Evolutionary conservation across 768 basidiomycete species (phyloP).

Genomic region (Vararia minispora): DNA sequence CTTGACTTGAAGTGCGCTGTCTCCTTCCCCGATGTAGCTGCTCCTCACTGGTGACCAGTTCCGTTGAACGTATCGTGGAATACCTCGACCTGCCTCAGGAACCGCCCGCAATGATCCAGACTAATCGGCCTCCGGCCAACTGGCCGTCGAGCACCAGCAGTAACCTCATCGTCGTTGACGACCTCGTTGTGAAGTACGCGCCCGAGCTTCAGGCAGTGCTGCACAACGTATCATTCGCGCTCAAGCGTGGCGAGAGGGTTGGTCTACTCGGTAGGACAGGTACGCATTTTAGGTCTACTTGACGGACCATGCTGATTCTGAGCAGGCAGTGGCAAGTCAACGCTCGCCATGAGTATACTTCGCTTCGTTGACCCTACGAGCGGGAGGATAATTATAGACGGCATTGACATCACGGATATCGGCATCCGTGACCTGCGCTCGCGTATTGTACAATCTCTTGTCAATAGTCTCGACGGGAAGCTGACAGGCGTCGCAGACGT

Average conservation of each 20-base stretch:
- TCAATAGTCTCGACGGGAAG: slow-evolving; percentile 6
- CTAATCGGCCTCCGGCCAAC: slow-evolving; percentile 53
- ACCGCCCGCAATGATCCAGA: slow-evolving; percentile 46
- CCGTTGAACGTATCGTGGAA: slow-evolving; percentile 63
- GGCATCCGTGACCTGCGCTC: slow-evolving; percentile 61
- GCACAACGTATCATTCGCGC: slow-evolving; percentile 43
- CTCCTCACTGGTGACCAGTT: too few species aligned
- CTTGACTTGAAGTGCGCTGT: slow-evolving; percentile 73
- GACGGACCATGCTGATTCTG: slow-evolving; percentile 1
- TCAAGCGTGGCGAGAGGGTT: slow-evolving; percentile 54
- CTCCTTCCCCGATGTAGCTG: background rate
- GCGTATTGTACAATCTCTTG: slow-evolving; percentile 33
- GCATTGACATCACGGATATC: slow-evolving; percentile 54
- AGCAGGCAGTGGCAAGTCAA: too few species aligned
- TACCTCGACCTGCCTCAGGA: slow-evolving; percentile 61
- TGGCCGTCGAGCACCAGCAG: slow-evolving; percentile 45
- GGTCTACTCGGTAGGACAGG: slow-evolving; percentile 69
- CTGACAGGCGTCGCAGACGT: slow-evolving; percentile 37
- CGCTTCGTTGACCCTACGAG: slow-evolving; percentile 49
- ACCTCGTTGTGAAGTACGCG: slow-evolving; percentile 52
- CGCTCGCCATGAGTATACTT: slow-evolving; percentile 25
- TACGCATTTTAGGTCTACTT: background rate
- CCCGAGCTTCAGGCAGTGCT: slow-evolving; percentile 50
- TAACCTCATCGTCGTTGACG: slow-evolving; percentile 46
- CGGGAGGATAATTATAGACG: slow-evolving; percentile 57